Base-by-base conservation (phyloP, 495 filamentous ascomycete species). In the Aspergillus cavernicola region DNA sequence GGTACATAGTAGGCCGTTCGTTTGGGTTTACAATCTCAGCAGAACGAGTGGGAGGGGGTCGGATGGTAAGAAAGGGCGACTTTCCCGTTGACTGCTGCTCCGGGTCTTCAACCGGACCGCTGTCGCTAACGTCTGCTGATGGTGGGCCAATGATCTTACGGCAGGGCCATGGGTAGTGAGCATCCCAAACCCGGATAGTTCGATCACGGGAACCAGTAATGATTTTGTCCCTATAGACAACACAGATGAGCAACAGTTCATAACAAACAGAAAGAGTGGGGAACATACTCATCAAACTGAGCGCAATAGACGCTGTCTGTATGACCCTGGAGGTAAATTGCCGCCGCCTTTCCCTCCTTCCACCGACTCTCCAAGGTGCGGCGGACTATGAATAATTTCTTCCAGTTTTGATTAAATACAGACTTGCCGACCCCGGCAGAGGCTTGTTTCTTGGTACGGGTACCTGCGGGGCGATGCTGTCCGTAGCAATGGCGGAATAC, bases 181-280 rank as follows among this genome's bases (percentile, higher is more conserved):
- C 86, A 69, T 96, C 89, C 93, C 93, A 98, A 19, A 98, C 82
- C 45, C 93, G 85, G 60, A 98, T 92, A 0, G 93, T 97, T 60
- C 85, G 87, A 66, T 98, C 93, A 52, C 95, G 85, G 12, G 93
- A 97, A 50, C 93, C 93, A 12, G 95, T 97, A 50, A 98, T 90
- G 58, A 97, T 93, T 66, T 97, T 98, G 60, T 86, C 71, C 66
- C 88, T 93, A 38, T 19, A 36, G 29, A 28, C 22, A 11, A 4
- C 38, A 50, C 12, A 11, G 4, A 40, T 51, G 12, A 37, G 13
- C 29, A 9, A 13, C 7, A 7, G 23, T 2, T 37, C 22, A 19
- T 18, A 29, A n/a, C 4, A 16, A 7, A 47, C 11, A 44, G n/a
- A 45, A 49, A 22, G n/a, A 12, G 15, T 23, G 6, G 51, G 24